Base-by-base conservation (phyloP, 2,329 filamentous ascomycete genomes). In the Gnomoniopsis smithogilvyi region DNA sequence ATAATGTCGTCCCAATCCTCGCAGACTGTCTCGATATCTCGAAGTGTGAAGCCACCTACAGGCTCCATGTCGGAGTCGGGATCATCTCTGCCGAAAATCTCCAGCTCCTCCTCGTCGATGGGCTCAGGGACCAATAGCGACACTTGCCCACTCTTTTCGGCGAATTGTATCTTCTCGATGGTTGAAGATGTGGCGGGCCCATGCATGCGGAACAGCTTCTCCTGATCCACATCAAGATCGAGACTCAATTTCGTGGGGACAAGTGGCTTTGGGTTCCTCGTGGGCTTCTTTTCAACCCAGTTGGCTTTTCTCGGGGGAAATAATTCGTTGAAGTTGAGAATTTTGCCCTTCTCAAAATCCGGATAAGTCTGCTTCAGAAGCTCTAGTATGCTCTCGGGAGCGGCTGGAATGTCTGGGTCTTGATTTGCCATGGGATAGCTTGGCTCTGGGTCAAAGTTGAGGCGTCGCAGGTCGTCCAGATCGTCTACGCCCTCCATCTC, bases 221-320 rank as follows among this genome's bases (percentile, higher is more conserved):
- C 91, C 65, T 96, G 90, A 67, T 98, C 95, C 50, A 85, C 82
- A 2, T 91, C 89, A 36, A 98, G 78, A 62, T 99, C 95, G 15
- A 99, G 80, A 62, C 86, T 92, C 58, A 96, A 81, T 73, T 99
- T 99, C 21, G 89, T 93, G 0, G 92, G 92, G 6, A 92, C 83
- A 3, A 98, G 80, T 17, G 91, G 81, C 73, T 93, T 95, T 0
- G 92, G 91, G 45, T 87, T 87, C 73, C 92, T 96, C 1, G 80
- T 64, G 0, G 93, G 92, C 43, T 86, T 85, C 73, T 96, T 95
- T 58, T 89, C 88, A 62, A 90, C 82, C 73, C 90, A 94, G 56
- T 86, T 81, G 1, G 92, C 89, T 65, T 87, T 87, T 71, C 93
- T 92, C 6, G 89, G 87, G 2, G 91, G 91, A 38, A 99, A 85